Conservation (phyloP, 495 filamentous ascomycete genomes). For the Neurospora sp. region DNA sequence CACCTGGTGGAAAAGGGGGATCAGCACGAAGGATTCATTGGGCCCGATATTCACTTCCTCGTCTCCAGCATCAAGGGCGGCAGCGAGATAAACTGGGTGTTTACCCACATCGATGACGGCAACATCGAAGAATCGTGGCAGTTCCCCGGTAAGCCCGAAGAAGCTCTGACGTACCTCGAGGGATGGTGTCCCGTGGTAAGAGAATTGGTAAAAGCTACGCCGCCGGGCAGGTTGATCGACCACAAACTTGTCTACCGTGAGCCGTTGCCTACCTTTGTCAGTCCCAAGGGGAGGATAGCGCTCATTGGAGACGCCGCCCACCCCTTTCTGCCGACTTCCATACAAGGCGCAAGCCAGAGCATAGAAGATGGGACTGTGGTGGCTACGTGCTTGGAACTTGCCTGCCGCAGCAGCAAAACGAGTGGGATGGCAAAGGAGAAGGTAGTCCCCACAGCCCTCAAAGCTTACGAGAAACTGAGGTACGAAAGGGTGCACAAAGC, state of each 20-base stretch:
- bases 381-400: conserved; percentile 47
- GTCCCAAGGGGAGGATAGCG: conserved; percentile 44
- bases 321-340: conserved; percentile 60
- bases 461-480: conserved; percentile 38
- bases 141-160: conserved; percentile 47
- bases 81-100: conserved; percentile 59
- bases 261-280: conserved; percentile 56
- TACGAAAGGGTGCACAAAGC: conserved; percentile 45
- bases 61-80: conserved; percentile 52
- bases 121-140: conserved; percentile 53
- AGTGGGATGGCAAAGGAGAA: background rate
- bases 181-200: conserved; percentile 57
- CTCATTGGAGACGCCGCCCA: conserved; percentile 64
- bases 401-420: conserved; percentile 15
- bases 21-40: conserved; percentile 49
- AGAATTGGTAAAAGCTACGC: conserved; percentile 50
- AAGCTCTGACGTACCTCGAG: conserved; percentile 47
- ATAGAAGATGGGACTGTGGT: conserved; percentile 64
- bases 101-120: conserved; percentile 45
- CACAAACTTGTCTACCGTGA: conserved; percentile 66
- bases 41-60: conserved; percentile 55
- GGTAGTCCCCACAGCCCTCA: conserved; percentile 30
- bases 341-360: conserved; percentile 60
- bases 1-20: conserved; percentile 56
- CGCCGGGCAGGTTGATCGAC: conserved; percentile 48